Percentiles rank a stretch among this genome's conserved stretches.
Conservation (phyloP, 2,329 filamentous ascomycete genomes). For the Botrytis squamosa region DNA sequence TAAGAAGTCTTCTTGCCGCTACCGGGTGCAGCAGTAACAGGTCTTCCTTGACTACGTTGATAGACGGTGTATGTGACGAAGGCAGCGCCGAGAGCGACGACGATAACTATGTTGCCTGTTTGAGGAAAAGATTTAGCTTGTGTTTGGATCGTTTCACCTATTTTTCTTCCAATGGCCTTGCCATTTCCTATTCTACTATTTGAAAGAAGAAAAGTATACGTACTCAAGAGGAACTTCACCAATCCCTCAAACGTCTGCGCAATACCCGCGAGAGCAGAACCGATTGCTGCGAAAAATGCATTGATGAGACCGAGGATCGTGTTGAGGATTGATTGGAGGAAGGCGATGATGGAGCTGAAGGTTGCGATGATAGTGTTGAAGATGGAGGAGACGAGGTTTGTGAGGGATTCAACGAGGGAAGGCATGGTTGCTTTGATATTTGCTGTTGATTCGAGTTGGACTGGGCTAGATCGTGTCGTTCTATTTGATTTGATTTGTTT, state of each 20-base stretch:
- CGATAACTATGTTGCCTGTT: constrained; percentile 36
- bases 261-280: constrained; percentile 32
- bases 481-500: neutral
- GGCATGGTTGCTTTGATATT: constrained; percentile 30
- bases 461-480: neutral
- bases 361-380: constrained; percentile 31
- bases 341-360: constrained; percentile 33
- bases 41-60: constrained; percentile 27
- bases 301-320: constrained; percentile 32
- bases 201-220: constrained; percentile 21
- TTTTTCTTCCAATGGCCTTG: neutral
- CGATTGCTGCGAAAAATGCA: constrained; percentile 29
- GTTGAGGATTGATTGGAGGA: constrained; percentile 34
- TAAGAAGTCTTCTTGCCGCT: constrained; percentile 18
- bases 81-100: constrained; percentile 28
- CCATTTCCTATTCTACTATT: neutral
- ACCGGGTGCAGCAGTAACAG: constrained; percentile 8
- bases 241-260: constrained; percentile 36
- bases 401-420: constrained; percentile 33
- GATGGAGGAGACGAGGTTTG: constrained; percentile 33
- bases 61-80: constrained; percentile 34
- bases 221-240: constrained; percentile 37
- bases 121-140: neutral
- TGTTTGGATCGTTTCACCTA: neutral
- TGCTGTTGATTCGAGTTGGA: neutral